These are phyloP conservation scores for Calendula officinalis DNA, from an alignment of 129 eudicot genomes.

Conservation along the genomic window DNA sequence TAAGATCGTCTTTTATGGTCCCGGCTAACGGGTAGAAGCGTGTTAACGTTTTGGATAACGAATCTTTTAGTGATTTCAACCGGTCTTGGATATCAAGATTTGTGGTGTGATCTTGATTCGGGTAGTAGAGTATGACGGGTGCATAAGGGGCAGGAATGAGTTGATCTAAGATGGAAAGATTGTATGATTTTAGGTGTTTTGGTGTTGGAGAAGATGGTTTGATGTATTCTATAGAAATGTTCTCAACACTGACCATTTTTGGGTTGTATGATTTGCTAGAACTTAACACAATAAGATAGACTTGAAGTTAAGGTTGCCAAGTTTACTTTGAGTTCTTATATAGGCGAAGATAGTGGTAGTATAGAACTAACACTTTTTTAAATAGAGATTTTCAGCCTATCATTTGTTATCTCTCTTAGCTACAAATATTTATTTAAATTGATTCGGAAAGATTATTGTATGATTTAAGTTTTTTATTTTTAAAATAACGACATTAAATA, in stretches of 20 bases:
- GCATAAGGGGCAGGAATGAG: slow-evolving; percentile 74
- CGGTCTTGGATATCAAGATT: slow-evolving; percentile 29
- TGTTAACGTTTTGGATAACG: slow-evolving; percentile 54
- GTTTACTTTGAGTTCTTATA: slow-evolving; percentile 12
- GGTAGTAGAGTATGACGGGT: slow-evolving; percentile 58
- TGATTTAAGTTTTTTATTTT: no score
- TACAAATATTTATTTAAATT: no score
- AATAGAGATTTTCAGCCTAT: no score
- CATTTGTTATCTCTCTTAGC: no score
- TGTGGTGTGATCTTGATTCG: slow-evolving; percentile 19
- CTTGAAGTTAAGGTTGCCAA: not conserved
- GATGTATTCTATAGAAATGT: slow-evolving; percentile 49
- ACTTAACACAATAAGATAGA: not conserved
- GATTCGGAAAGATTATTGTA: no score
- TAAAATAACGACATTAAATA: not conserved
- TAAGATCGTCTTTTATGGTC: slow-evolving; percentile 42
- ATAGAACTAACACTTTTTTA: not conserved
- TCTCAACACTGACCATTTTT: slow-evolving; percentile 36
- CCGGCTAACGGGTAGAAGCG: slow-evolving; percentile 74
- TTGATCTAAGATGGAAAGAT: slow-evolving; percentile 62
- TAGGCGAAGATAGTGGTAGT: slow-evolving; percentile 1
- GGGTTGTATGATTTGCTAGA: not conserved
- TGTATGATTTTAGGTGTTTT: slow-evolving; percentile 46
- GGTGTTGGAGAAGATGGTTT: slow-evolving; percentile 76
- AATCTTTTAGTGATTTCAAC: slow-evolving; percentile 34